These are phyloP conservation scores for Aeschynomene evenia DNA, from an alignment of 306 rosid species.

Conservation along the genomic window DNA sequence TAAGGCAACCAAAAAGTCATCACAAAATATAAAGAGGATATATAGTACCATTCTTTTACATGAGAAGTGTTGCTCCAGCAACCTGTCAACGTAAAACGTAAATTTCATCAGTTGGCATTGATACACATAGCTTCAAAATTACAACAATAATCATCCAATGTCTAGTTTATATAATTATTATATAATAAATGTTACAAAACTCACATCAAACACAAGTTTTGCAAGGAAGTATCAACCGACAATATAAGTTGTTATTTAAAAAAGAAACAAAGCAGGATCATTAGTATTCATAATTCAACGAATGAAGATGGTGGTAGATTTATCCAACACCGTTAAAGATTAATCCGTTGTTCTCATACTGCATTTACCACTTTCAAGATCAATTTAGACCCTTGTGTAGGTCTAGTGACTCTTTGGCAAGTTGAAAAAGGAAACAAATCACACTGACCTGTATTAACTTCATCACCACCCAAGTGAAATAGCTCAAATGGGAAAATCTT, in stretches of 20 bases:
- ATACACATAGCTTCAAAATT: not conserved
- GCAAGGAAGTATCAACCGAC: conserved; percentile 1
- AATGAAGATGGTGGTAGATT: conserved; percentile 17
- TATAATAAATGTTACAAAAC: not conserved
- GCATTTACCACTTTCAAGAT: conserved; percentile 15
- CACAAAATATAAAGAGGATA: not conserved
- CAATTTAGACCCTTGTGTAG: conserved; percentile 14
- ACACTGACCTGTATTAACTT: conserved; percentile 87
- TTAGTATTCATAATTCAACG: conserved; percentile 18
- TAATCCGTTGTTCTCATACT: not conserved
- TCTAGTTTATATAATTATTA: conserved; percentile 4
- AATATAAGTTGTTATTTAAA: not conserved
- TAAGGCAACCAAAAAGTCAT: not conserved
- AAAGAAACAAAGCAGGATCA: not conserved
- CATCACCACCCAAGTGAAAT: conserved; percentile 99
- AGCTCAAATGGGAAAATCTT: conserved; percentile 92
- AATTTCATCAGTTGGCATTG: conserved; percentile 29
- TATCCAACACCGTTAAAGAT: conserved; percentile 10
- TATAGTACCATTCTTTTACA: conserved; percentile 77
- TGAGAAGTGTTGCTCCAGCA: conserved; percentile 78
- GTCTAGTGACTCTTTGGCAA: conserved; percentile 18
- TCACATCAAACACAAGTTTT: not conserved
- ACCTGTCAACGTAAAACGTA: conserved; percentile 54
- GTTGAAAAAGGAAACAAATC: conserved; percentile 30
- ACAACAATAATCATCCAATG: not conserved